A percentile compares a stretch with the other conserved stretches of the same genome.
Conservation (phyloP, 2,329 filamentous ascomycete species). For the Aurifilum marmelostoma region DNA sequence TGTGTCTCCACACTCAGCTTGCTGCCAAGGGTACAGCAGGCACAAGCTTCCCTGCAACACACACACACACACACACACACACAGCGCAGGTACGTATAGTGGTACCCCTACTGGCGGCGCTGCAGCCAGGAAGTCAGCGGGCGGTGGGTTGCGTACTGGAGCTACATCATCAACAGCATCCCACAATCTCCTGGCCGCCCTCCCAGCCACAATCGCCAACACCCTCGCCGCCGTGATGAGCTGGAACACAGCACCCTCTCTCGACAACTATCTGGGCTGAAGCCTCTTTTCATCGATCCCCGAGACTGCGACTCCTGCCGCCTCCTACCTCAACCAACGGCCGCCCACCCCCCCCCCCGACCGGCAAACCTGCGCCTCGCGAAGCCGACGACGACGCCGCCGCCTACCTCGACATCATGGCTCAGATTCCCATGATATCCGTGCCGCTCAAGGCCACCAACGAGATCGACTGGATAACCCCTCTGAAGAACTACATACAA, state of each 20-base stretch:
- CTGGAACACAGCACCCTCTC: conserved; percentile 11
- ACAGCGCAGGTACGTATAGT: background rate
- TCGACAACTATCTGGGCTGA: conserved; percentile 21
- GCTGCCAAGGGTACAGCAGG: background rate
- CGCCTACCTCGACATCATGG: conserved; percentile 52
- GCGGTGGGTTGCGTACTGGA: conserved; percentile 12
- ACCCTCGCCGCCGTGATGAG: conserved; percentile 25
- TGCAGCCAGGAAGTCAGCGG: background rate
- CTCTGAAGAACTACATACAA: conserved; percentile 91
- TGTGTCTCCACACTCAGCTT: conserved; percentile 5
- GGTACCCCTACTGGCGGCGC: background rate
- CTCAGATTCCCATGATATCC: conserved; percentile 93
- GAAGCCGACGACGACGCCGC: conserved; percentile 23
- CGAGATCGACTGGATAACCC: conserved; percentile 96
- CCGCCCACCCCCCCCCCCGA: background rate
- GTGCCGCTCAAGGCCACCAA: conserved; percentile 91
- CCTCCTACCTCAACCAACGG: conserved; percentile 4
- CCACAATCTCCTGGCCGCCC: conserved; percentile 13
- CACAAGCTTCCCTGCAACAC: background rate
- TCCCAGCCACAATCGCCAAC: conserved; percentile 9
- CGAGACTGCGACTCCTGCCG: conserved; percentile 13
- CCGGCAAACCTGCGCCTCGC: conserved; percentile 27
- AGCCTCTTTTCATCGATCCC: conserved; percentile 13
- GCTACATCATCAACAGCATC: conserved; percentile 24
- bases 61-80: no score